phyloP scores from a whole-genome alignment of 345 rosid species.

The Pugionium cornutum region DNA sequence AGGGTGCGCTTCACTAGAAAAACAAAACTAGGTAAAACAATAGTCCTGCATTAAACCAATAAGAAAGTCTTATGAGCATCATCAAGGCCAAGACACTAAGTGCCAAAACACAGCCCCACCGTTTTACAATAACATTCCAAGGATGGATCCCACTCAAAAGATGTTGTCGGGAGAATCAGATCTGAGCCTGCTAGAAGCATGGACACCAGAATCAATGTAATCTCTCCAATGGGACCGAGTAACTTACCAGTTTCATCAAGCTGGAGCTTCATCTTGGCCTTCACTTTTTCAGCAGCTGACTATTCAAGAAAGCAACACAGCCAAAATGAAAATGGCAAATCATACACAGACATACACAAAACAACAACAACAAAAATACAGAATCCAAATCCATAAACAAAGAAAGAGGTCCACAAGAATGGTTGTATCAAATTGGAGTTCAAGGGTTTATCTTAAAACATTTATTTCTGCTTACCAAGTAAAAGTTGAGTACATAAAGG shows the following conservation, averaged over 20 bases:
- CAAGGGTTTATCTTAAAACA: slow-evolving; percentile 9
- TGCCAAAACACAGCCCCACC: slow-evolving; percentile 17
- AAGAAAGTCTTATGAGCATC: slow-evolving; percentile 18
- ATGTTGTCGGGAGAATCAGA: slow-evolving; percentile 19
- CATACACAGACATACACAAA: not conserved
- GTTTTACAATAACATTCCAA: slow-evolving; percentile 9
- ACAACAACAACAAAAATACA: slow-evolving; percentile 12
- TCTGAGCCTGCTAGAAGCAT: slow-evolving; percentile 9
- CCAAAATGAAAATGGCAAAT: not conserved
- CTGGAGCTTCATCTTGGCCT: slow-evolving; percentile 90
- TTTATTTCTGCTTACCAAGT: not conserved
- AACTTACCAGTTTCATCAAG: slow-evolving; percentile 76
- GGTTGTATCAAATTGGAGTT: not conserved
- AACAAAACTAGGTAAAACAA: not conserved
- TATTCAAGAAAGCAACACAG: slow-evolving; percentile 45
- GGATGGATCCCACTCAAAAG: slow-evolving; percentile 30
- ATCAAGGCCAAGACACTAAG: slow-evolving; percentile 17
- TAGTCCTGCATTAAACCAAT: slow-evolving; percentile 19
- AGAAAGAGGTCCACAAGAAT: slow-evolving; percentile 14
- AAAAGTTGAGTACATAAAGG: not conserved
- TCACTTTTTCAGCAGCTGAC: slow-evolving; percentile 83
- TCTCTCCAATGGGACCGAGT: slow-evolving; percentile 19
- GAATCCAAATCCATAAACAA: slow-evolving; percentile 22
- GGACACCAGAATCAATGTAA: slow-evolving; percentile 25
- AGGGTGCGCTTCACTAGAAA: slow-evolving; percentile 10